Evolutionary conservation across 1,284 basidiomycete species (phyloP).

Genomic region (Dichomitus squalens): DNA sequence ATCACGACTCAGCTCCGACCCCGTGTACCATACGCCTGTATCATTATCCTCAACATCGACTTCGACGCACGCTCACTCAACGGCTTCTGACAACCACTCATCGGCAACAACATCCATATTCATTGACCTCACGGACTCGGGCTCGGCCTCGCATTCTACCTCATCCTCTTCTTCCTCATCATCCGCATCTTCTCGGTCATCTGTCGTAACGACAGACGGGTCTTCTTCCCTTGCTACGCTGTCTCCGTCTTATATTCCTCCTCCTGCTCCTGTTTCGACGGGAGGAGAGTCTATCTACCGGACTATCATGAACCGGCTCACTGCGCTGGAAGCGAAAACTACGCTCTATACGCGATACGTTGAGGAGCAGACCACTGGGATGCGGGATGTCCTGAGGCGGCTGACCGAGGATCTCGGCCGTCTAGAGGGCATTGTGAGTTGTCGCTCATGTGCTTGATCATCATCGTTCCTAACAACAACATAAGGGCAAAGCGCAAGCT

Average conservation of each 20-base stretch:
- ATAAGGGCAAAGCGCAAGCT: conserved; percentile 66
- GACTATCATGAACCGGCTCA: conserved; percentile 92
- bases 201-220: conserved; percentile 8
- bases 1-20: conserved; percentile 16
- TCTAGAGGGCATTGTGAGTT: conserved; percentile 74
- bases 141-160: conserved; percentile 13
- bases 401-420: conserved; percentile 84
- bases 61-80: conserved; percentile 16
- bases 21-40: conserved; percentile 19
- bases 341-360: conserved; percentile 88
- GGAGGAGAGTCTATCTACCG: conserved; percentile 96
- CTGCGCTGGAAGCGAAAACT: conserved; percentile 85
- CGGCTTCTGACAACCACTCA: conserved; percentile 18
- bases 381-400: conserved; percentile 76
- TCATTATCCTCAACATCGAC: conserved; percentile 11
- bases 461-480: background rate
- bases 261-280: conserved; percentile 30
- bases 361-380: conserved; percentile 83
- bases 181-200: conserved; percentile 5
- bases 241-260: conserved; percentile 20
- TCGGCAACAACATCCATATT: conserved; percentile 13
- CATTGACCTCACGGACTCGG: conserved; percentile 16
- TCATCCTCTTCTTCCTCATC: conserved; percentile 8
- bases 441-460: background rate
- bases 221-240: conserved; percentile 14